Percentiles rank a stretch among this genome's conserved stretches.
These are phyloP conservation scores for Talaromyces adpressus DNA, from an alignment of 495 filamentous ascomycete species.

Conservation along the genomic window DNA sequence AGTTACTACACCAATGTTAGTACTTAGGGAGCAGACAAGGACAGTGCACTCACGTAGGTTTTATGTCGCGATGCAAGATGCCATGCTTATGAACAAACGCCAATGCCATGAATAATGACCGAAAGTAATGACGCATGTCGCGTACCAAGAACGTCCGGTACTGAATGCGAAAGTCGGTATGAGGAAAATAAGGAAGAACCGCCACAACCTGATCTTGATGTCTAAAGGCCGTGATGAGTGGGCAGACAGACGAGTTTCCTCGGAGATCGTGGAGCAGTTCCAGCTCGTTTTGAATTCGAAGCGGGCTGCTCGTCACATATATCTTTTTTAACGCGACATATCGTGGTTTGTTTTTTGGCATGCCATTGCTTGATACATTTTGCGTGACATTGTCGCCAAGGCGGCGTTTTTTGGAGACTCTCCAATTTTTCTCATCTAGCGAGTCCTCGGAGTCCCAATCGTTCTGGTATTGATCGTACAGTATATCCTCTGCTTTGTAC, in stretches of 20 bases:
- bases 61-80: slow-evolving; percentile 96
- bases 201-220: slow-evolving; percentile 92
- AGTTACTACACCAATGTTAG: slow-evolving; percentile 50
- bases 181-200: slow-evolving; percentile 89
- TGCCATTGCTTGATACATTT: slow-evolving; percentile 17
- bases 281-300: slow-evolving; percentile 92
- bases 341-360: slow-evolving; percentile 41
- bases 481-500: slow-evolving; percentile 96
- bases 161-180: slow-evolving; percentile 93
- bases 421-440: slow-evolving; percentile 55
- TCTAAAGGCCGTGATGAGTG: slow-evolving; percentile 92
- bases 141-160: slow-evolving; percentile 78
- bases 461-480: slow-evolving; percentile 76
- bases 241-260: slow-evolving; percentile 77
- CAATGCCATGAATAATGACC: slow-evolving; percentile 79
- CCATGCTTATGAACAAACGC: slow-evolving; percentile 70
- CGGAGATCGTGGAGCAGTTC: slow-evolving; percentile 90
- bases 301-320: slow-evolving; percentile 91
- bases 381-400: slow-evolving; percentile 23
- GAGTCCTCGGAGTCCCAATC: slow-evolving; percentile 71
- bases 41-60: slow-evolving; percentile 66
- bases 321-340: slow-evolving; percentile 99
- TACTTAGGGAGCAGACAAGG: background rate
- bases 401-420: slow-evolving; percentile 43
- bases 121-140: slow-evolving; percentile 85